Percentiles rank a stretch among this genome's conserved stretches.
Conservation (phyloP, 371 early-diverging fungal species). For the Mortierella sp. region DNA sequence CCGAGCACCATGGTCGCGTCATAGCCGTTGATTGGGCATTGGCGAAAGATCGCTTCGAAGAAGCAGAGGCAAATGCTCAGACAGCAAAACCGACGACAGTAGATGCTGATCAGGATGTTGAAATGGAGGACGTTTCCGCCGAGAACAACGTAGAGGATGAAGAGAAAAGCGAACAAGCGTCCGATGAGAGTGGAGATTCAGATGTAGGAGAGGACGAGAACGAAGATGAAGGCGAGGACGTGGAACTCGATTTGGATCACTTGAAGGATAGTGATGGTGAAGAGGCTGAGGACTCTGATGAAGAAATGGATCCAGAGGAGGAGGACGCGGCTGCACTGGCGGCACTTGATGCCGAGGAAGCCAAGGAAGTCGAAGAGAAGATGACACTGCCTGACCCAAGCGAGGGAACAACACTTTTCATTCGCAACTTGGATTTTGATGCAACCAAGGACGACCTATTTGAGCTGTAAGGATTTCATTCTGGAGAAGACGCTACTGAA, state of each 20-base stretch:
- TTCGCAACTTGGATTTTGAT: conserved; percentile 93
- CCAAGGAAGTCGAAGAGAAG: conserved; percentile 36
- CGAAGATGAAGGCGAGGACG: conserved; percentile 53
- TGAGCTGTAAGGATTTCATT: conserved; percentile 65
- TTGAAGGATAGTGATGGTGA: conserved; percentile 53
- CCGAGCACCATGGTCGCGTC: conserved; percentile 72
- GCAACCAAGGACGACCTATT: conserved; percentile 84
- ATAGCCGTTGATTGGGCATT: conserved; percentile 91
- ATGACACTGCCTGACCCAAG: conserved; percentile 56
- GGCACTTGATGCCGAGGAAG: conserved; percentile 53
- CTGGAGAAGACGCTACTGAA: neutral
- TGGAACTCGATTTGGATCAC: conserved; percentile 53
- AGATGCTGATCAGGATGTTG: conserved; percentile 50
- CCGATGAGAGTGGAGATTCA: conserved; percentile 46
- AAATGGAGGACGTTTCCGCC: conserved; percentile 57
- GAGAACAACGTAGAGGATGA: conserved; percentile 54
- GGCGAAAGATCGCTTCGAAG: conserved; percentile 77
- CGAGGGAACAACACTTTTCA: conserved; percentile 87
- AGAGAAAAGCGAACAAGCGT: too few relatives aligned
- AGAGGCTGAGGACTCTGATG: conserved; percentile 56
- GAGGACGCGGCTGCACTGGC: conserved; percentile 58
- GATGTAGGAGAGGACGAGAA: conserved; percentile 56
- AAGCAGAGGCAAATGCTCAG: conserved; percentile 60
- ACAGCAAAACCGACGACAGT: conserved; percentile 39
- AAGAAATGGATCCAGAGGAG: conserved; percentile 56